Conservation (phyloP, 2,329 filamentous ascomycete genomes). For the Alternaria sp. region DNA sequence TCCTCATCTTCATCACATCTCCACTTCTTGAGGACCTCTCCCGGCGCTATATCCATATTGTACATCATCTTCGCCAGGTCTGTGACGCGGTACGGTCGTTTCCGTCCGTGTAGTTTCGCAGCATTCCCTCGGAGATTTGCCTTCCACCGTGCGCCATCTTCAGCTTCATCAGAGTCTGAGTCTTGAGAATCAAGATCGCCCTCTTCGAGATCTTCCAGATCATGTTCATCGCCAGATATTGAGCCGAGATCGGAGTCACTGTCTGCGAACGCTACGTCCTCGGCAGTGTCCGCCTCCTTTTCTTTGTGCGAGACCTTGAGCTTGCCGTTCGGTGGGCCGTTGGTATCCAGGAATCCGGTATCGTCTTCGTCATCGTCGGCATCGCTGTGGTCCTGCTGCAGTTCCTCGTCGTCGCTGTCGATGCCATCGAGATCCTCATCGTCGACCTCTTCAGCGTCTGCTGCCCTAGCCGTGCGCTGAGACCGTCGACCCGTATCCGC, state of each 20-base stretch:
- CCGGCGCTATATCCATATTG: constrained; percentile 76
- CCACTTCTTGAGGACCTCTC: constrained; percentile 81
- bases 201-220: constrained; percentile 43
- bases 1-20: constrained; percentile 67
- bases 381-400: constrained; percentile 52
- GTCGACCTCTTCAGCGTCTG: constrained; percentile 57
- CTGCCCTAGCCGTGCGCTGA: constrained; percentile 58
- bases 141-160: constrained; percentile 85
- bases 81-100: constrained; percentile 74
- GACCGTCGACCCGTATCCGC: constrained; percentile 65
- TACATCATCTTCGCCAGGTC: constrained; percentile 91
- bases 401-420: constrained; percentile 62
- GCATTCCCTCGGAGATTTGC: constrained; percentile 81
- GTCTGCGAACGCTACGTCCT: constrained; percentile 88
- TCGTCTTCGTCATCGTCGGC: constrained; percentile 62
- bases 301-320: constrained; percentile 37
- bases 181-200: constrained; percentile 63
- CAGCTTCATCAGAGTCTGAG: constrained; percentile 64
- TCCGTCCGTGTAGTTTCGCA: constrained; percentile 70
- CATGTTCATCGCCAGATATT: constrained; percentile 66
- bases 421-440: constrained; percentile 58
- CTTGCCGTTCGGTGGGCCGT: constrained; percentile 50
- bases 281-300: constrained; percentile 50
- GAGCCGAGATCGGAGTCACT: constrained; percentile 97
- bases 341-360: constrained; percentile 49